A percentile compares a stretch with the other conserved stretches of the same genome.
Conservation (phyloP, 495 filamentous ascomycete species). For the Penicillium antarcticum region DNA sequence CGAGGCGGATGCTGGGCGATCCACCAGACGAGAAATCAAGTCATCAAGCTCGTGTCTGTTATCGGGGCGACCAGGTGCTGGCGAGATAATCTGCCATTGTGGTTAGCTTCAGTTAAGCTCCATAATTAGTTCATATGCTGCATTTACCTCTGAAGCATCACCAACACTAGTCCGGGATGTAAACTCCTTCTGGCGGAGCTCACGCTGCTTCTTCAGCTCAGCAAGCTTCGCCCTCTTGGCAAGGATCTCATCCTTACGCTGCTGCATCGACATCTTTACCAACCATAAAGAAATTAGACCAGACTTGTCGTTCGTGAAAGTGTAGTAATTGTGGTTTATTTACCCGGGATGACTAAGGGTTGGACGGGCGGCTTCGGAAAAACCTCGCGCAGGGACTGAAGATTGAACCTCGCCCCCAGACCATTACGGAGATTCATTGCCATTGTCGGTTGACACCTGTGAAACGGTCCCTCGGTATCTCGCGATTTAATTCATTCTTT, state of each 20-base stretch:
- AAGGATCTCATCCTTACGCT: slow-evolving; percentile 88
- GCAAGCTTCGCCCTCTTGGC: slow-evolving; percentile 93
- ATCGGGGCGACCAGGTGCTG: slow-evolving; percentile 65
- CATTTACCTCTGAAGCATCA: slow-evolving; percentile 51
- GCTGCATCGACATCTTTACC: slow-evolving; percentile 59
- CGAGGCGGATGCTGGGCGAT: slow-evolving; percentile 70
- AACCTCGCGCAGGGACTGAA: slow-evolving; percentile 47
- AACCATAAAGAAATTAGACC: slow-evolving; percentile 8
- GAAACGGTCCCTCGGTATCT: slow-evolving; percentile 33
- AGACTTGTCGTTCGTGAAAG: slow-evolving; percentile 11
- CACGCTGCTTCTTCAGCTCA: slow-evolving; percentile 89
- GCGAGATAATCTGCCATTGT: slow-evolving; percentile 56
- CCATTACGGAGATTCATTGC: slow-evolving; percentile 34
- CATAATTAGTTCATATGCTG: slow-evolving; percentile 13
- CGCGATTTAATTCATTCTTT: slow-evolving; percentile 19
- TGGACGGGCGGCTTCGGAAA: slow-evolving; percentile 44
- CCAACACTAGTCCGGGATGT: slow-evolving; percentile 60
- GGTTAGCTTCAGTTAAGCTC: slow-evolving; percentile 13
- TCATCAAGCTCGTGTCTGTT: slow-evolving; percentile 78
- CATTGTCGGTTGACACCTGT: slow-evolving; percentile 42
- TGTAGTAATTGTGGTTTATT: slow-evolving; percentile 22
- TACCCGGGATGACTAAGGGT: slow-evolving; percentile 45
- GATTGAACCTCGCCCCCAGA: slow-evolving; percentile 36
- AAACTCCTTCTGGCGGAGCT: slow-evolving; percentile 72
- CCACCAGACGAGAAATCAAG: slow-evolving; percentile 74